Evolutionary conservation across 1,284 basidiomycete genomes (phyloP), one percentile per base, ranked within the genome.

Genomic region (Apiotrichum veenhuisii): DNA sequence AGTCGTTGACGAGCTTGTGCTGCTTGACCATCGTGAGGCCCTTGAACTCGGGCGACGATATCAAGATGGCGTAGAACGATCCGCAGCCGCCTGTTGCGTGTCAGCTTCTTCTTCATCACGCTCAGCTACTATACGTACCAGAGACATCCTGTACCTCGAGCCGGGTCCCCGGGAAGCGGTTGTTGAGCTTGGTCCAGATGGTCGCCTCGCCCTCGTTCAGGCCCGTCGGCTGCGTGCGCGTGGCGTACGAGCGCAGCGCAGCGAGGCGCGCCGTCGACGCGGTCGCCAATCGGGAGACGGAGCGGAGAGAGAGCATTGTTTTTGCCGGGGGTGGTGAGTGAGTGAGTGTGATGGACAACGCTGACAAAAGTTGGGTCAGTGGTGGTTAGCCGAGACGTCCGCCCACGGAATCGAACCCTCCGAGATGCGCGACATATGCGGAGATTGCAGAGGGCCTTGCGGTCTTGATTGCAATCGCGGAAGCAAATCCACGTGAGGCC

Each of bases 51-150:
- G 85, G 78, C 57, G 90, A 92, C 4, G 88, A 84, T 60, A 99
- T 88, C 38, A 85, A 82, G 64, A 99, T 96, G 40, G 92, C 89
- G 72, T 96, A 99, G 78, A 98, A 99, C 3, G 87, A 84, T 14
- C 95, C 96, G 72, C 95, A 98, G 30, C 95, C 95, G 54, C 94
- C 93, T 95, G 64, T 30, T 30, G 7, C 25, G 15, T 27, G 56
- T 57, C 27, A 45, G 50, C 48, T 15, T 34, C 9, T 34, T 14
- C 45, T 3, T n/a, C n/a, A 22, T 7, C 20, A 14, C n/a, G 14
- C 17, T 5, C 26, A 12, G 15, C 3, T 36, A 14, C 15, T 15
- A 11, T 10, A 71, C 83, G 60, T 37, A 91, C 92, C 91, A 45
- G 92, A 95, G 12, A 93, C 84, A 73, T 96, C 92, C 77, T 91